A percentile compares a stretch with the other conserved stretches of the same genome.
phyloP scores from a whole-genome alignment of 331 rosid genomes.

The Stylosanthes scabra region DNA sequence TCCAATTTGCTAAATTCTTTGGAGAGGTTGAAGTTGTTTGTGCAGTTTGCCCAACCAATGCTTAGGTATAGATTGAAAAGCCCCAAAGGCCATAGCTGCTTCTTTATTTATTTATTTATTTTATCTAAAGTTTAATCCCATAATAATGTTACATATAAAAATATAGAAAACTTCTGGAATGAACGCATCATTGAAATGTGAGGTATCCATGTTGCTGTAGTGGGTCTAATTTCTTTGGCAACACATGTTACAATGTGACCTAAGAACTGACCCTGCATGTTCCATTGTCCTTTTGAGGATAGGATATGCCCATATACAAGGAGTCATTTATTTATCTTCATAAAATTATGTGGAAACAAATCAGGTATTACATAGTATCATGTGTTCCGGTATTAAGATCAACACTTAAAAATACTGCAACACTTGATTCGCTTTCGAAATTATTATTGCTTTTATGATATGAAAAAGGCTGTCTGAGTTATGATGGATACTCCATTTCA shows the following conservation, averaged over 20 bases:
- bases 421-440: no score
- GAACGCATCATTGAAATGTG: neutral
- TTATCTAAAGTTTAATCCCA: neutral
- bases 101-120: neutral
- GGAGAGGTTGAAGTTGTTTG: constrained; percentile 1
- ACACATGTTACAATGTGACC: neutral
- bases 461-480: no score
- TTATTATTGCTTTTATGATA: no score
- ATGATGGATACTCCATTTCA: no score
- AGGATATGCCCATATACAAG: neutral
- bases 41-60: neutral
- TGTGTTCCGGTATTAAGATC: no score
- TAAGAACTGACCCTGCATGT: neutral
- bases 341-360: no score
- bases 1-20: neutral
- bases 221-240: constrained; percentile 2
- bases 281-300: neutral
- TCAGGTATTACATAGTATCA: no score
- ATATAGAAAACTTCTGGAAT: neutral
- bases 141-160: neutral
- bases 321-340: neutral
- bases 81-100: neutral
- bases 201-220: no score
- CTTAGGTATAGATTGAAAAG: neutral
- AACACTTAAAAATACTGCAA: no score